Evolutionary conservation across 768 basidiomycete species (phyloP).

Genomic region (Chalciporus chontae): DNA sequence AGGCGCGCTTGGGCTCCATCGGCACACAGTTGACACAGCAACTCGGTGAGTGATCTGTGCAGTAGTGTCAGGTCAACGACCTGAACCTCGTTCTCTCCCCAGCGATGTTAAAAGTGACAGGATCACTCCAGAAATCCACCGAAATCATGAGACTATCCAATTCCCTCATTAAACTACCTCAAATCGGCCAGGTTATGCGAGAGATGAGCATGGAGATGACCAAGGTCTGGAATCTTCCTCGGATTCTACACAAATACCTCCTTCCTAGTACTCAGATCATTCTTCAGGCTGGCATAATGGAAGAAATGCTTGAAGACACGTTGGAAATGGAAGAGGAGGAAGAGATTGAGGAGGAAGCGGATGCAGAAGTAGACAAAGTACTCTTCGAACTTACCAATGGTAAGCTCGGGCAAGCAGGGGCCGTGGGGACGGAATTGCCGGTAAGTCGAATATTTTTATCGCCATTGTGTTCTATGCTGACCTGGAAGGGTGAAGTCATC

Average conservation of each 20-base stretch:
- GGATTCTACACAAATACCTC: not conserved
- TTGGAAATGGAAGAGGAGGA: conserved; percentile 92
- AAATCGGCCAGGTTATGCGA: conserved; percentile 89
- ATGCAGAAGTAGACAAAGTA: conserved; percentile 96
- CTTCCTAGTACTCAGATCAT: conserved; percentile 4
- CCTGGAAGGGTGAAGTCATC: conserved; percentile 38
- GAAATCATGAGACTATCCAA: conserved; percentile 99
- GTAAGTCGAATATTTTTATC: conserved; percentile 43
- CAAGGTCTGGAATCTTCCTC: conserved; percentile 55
- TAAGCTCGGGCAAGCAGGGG: conserved; percentile 84
- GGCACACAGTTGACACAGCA: conserved; percentile 88
- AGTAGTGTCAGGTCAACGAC: not conserved
- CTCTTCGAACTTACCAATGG: conserved; percentile 94
- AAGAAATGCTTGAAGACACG: conserved; percentile 96
- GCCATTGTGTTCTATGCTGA: conserved; percentile 4
- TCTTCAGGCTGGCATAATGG: conserved; percentile 90
- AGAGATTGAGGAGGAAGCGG: conserved; percentile 93
- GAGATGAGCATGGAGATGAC: conserved; percentile 99
- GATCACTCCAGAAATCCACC: conserved; percentile 95
- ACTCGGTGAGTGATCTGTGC: conserved; percentile 58
- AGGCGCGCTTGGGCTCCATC: conserved; percentile 90
- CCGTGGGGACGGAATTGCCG: conserved; percentile 68
- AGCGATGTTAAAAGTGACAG: conserved; percentile 98
- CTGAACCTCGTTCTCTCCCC: conserved; percentile 2
- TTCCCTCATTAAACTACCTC: conserved; percentile 84